Base-by-base conservation (phyloP, 108 stramenopile genomes). In the Cyclotella kingstonii region DNA sequence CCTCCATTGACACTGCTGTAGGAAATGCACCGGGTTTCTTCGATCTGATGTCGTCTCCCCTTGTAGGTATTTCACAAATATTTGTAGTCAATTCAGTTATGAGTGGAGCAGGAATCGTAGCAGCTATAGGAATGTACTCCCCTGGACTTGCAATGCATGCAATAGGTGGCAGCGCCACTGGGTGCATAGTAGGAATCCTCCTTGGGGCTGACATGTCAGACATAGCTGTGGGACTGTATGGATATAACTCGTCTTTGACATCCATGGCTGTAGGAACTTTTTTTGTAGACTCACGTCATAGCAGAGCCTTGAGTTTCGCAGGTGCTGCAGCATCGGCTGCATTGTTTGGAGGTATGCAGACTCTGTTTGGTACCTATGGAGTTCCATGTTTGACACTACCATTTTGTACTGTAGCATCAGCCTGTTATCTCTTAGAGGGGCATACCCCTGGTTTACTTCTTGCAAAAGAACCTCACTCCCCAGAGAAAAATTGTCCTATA, bases 41-140 rank as follows among this genome's bases (percentile, higher is more conserved):
- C 1, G 63, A 63, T 21, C 34, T 73, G 25, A 39, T 28, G 5
- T 8, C 60, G 7, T 61, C 84, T 26, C 87, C 90, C 0, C 54
- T 89, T 27, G 73, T 55, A 12, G 87, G 91, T 40, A 74, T 92
- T 18, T 89, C 87, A 7, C 91, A 92, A 70, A 92, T 92, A 41
- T 92, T 87, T 70, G 87, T 92, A 1, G 86, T 87, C 0, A 75
- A 87, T 62, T 86, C 82, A 8, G 45, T 64, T 2, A 34, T 86
- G 21, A 71, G 83, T 4, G 90, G 90, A 31, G 66, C 59, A 23
- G 75, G 78, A 0, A 63, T 82, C 14, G 27, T 81, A 29, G 74
- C 48, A 18, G 78, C 66, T 11, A 69, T 69, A 5, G 45, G 43
- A 5, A 42, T 62, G 30, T 86, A 86, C 48, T 82, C 82, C n/a